These are phyloP conservation scores for Ganoderma multipileum DNA, from an alignment of 1,284 basidiomycete species.

Conservation along the genomic window DNA sequence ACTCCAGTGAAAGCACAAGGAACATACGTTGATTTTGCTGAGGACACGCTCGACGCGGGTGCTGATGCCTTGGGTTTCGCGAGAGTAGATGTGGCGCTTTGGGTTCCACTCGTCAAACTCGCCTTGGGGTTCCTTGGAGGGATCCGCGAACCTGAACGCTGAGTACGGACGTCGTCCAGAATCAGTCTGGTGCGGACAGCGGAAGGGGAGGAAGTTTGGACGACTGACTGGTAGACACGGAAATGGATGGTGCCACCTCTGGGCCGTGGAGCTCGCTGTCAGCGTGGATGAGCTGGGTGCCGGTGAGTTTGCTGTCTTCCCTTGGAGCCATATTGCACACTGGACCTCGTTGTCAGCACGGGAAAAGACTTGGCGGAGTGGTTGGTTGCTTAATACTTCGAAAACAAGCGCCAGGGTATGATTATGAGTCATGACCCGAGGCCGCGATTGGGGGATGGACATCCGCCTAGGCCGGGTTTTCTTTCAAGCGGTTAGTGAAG, in stretches of 20 bases:
- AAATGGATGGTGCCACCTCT: slow-evolving; percentile 69
- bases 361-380: no score
- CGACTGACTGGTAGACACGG: slow-evolving; percentile 71
- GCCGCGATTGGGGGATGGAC: no score
- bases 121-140: slow-evolving; percentile 36
- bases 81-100: slow-evolving; percentile 67
- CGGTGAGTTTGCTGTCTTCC: slow-evolving; percentile 44
- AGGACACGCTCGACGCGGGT: slow-evolving; percentile 73
- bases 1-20: neutral
- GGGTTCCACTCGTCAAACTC: slow-evolving; percentile 57
- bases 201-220: no score
- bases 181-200: no score
- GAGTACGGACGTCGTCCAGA: no score
- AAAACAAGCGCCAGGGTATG: no score
- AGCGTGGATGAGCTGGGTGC: slow-evolving; percentile 65
- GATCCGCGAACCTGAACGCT: slow-evolving; percentile 59
- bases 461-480: no score
- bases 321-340: slow-evolving; percentile 36
- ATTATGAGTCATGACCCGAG: no score
- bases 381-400: no score
- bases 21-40: slow-evolving; percentile 65
- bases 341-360: neutral
- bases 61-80: slow-evolving; percentile 69
- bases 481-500: no score
- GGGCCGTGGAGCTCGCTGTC: slow-evolving; percentile 49